Conservation (phyloP, 495 filamentous ascomycete species). For the Trichoderma orchidacearum region DNA sequence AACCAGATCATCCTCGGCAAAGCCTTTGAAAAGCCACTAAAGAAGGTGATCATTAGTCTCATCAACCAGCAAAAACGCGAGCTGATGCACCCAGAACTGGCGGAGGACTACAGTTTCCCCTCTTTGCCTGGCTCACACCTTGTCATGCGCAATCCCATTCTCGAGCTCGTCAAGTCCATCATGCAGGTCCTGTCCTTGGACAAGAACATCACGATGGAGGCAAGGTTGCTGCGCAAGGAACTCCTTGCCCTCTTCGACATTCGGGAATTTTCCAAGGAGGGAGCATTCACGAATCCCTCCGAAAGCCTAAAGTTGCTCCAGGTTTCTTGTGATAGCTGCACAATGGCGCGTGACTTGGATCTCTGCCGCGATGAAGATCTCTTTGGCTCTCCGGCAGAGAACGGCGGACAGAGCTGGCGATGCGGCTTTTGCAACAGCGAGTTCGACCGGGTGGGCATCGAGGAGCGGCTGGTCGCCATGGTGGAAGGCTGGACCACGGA, state of each 20-base stretch:
- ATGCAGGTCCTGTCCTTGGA: conserved; percentile 85
- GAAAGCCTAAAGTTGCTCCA: conserved; percentile 57
- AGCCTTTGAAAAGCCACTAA: conserved; percentile 74
- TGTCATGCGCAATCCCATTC: conserved; percentile 49
- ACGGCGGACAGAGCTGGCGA: conserved; percentile 46
- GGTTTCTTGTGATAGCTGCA: conserved; percentile 76
- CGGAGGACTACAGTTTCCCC: conserved; percentile 79
- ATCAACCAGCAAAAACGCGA: conserved; percentile 76
- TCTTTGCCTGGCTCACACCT: conserved; percentile 63
- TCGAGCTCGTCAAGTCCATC: conserved; percentile 81
- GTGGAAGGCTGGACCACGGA: conserved; percentile 60
- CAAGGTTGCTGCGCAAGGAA: conserved; percentile 74
- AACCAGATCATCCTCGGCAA: conserved; percentile 54
- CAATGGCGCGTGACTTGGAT: conserved; percentile 76
- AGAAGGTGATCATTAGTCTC: conserved; percentile 69
- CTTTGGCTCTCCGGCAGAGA: conserved; percentile 23
- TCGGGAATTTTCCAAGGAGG: conserved; percentile 82
- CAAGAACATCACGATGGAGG: conserved; percentile 75
- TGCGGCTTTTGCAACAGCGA: conserved; percentile 66
- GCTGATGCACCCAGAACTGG: conserved; percentile 78
- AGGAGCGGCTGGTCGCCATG: conserved; percentile 68
- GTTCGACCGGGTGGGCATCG: conserved; percentile 62
- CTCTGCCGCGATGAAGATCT: conserved; percentile 86
- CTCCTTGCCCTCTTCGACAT: conserved; percentile 82
- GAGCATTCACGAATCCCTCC: conserved; percentile 74